Conservation (phyloP, 257 asterid species). For the Solanum sejunctum region DNA sequence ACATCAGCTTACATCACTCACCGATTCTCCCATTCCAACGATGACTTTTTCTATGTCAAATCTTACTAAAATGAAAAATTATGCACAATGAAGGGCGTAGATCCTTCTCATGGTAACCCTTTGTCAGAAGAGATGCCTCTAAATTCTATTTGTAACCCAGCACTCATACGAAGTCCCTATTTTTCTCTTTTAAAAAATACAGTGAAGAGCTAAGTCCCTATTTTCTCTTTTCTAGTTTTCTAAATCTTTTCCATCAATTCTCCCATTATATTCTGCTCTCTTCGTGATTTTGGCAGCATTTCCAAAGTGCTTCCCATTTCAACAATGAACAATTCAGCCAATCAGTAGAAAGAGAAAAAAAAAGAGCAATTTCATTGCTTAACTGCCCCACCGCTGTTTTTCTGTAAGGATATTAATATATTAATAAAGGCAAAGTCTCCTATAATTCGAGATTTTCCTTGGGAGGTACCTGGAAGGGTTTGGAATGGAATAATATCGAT, state of each 20-base stretch:
- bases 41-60: background rate
- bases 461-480: too few species aligned
- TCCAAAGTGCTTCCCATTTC: background rate
- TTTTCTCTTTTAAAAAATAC: background rate
- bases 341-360: background rate
- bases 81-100: background rate
- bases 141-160: background rate
- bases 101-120: background rate
- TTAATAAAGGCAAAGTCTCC: background rate
- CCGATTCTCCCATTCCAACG: background rate
- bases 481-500: too few species aligned
- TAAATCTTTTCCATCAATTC: background rate
- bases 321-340: background rate
- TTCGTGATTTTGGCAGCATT: background rate
- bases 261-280: background rate
- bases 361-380: background rate
- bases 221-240: background rate
- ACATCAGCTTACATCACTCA: background rate
- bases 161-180: background rate
- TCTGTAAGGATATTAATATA: background rate
- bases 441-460: background rate
- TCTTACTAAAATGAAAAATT: background rate
- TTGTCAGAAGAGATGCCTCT: background rate
- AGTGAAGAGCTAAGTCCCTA: background rate
- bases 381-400: background rate